These are phyloP conservation scores for Diaporthe longicolla DNA, from an alignment of 2,329 filamentous ascomycete genomes.

Conservation along the genomic window DNA sequence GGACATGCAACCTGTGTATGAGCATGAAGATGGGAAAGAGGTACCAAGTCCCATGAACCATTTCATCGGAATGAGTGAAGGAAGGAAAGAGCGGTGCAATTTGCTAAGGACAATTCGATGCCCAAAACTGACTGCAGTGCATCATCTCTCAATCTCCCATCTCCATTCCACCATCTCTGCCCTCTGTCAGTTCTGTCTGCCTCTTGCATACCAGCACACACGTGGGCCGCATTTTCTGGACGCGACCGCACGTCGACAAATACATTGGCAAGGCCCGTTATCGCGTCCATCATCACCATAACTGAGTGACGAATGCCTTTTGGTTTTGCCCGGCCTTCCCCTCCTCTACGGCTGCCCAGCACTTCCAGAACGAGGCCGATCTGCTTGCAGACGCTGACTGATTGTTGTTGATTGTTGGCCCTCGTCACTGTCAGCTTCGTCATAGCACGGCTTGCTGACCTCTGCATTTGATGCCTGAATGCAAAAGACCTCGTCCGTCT, in stretches of 20 bases:
- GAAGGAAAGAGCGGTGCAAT: neutral
- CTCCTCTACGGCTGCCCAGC: slow-evolving; percentile 5
- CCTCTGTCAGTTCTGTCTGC: too few species aligned
- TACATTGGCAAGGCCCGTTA: slow-evolving; percentile 33
- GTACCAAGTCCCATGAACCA: neutral
- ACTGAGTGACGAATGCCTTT: slow-evolving; percentile 25
- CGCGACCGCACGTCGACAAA: slow-evolving; percentile 21
- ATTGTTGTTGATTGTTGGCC: slow-evolving; percentile 15
- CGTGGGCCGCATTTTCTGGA: slow-evolving; percentile 41
- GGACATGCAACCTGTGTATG: neutral
- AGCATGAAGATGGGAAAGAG: neutral
- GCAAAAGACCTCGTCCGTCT: neutral
- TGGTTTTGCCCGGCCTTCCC: slow-evolving; percentile 31
- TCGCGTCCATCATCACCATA: slow-evolving; percentile 30
- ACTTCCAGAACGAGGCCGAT: slow-evolving; percentile 23
- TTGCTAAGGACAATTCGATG: neutral
- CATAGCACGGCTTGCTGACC: slow-evolving; percentile 38
- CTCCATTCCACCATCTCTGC: slow-evolving; percentile 6
- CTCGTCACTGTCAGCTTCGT: slow-evolving; percentile 35
- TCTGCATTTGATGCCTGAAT: slow-evolving; percentile 5
- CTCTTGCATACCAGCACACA: slow-evolving; percentile 14
- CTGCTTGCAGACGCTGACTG: slow-evolving; percentile 21
- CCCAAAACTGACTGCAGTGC: neutral
- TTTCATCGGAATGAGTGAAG: slow-evolving; percentile 4
- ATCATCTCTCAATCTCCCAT: slow-evolving; percentile 9